Evolutionary conservation across 192 early-diverging fungal genomes (phyloP), one percentile per base, ranked within the genome.

Genomic region (Entophlyctis luteolus): DNA sequence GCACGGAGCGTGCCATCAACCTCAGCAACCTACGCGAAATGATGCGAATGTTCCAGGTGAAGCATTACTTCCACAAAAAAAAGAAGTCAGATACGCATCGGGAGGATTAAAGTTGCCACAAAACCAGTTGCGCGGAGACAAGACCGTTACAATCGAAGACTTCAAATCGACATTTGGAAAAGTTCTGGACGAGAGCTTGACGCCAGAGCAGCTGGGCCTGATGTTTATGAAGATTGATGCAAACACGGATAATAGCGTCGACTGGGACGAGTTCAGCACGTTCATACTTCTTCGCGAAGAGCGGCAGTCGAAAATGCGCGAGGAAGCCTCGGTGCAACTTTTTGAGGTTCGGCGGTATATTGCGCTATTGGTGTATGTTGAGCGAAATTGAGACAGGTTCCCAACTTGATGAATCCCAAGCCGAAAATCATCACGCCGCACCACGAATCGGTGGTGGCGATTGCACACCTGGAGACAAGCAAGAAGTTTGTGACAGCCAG

Each of bases 181-280:
- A 18, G 77, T 82, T 4, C 66, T 84, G 18, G 79, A 78, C 0
- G 33, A 76, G 32, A 75, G 73, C 1, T 58, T 82, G 39, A 74
- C 72, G 0, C 78, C 79, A n/a, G 79, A 82, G 53, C 83, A 84
- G 63, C 83, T 86, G 79, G 60, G 38, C 4, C 50, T 75, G 6
- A 60, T 86, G 22, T 84, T 86, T 62, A 85, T 86, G 83, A 76
- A 84, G 42, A 81, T 86, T 34, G 84, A 84, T 67, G 70, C 79
- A 1, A 83, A 84, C 68, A 79, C 76, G 52, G 81, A 84, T 66
- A 78, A 81, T 27, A 55, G 65, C 2, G 67, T 86, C 18, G 75
- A 81, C 57, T 86, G 84, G 84, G 80, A 86, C 56, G 84, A 81
- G 63, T 86, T 86, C 67, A 73, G 74, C 56, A 77, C 82, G 8